Conservation (phyloP, 352 stramenopile genomes). For the Globisporangium barbulae region DNA sequence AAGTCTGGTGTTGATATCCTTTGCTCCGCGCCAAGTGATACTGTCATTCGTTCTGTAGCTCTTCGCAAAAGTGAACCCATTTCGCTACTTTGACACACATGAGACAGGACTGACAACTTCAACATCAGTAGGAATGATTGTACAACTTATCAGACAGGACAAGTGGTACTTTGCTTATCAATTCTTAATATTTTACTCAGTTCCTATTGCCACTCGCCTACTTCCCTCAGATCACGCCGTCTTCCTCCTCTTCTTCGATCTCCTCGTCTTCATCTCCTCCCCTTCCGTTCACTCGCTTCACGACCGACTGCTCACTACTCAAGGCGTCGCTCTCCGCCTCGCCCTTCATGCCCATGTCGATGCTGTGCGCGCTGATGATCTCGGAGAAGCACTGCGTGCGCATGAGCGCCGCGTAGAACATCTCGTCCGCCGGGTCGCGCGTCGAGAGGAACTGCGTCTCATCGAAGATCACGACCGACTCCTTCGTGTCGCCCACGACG, state of each 20-base stretch:
- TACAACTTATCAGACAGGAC: neutral
- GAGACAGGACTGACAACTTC: neutral
- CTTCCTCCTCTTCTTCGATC: constrained; percentile 27
- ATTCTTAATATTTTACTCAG: constrained; percentile 9
- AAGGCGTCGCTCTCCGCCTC: constrained; percentile 19
- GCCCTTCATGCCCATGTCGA: constrained; percentile 46
- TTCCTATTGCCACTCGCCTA: neutral
- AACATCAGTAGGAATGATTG: neutral
- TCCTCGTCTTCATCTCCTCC: constrained; percentile 25
- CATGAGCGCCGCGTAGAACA: constrained; percentile 67
- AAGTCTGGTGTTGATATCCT: neutral
- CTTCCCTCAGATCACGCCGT: constrained; percentile 39
- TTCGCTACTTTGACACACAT: neutral
- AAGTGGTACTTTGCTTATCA: neutral
- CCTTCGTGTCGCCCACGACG: constrained; percentile 80
- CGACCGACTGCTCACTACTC: neutral
- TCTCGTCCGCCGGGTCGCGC: constrained; percentile 45
- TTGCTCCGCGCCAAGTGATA: neutral
- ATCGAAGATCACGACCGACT: constrained; percentile 87
- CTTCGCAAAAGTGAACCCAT: neutral
- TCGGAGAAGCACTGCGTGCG: constrained; percentile 84
- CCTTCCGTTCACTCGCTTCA: neutral
- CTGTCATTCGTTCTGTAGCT: no score
- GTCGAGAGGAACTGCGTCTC: constrained; percentile 79
- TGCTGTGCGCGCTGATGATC: constrained; percentile 74